Evolutionary conservation across 371 early-diverging fungal genomes (phyloP), one percentile per base, ranked within the genome.

Genomic region (Coemansia sp.): DNA sequence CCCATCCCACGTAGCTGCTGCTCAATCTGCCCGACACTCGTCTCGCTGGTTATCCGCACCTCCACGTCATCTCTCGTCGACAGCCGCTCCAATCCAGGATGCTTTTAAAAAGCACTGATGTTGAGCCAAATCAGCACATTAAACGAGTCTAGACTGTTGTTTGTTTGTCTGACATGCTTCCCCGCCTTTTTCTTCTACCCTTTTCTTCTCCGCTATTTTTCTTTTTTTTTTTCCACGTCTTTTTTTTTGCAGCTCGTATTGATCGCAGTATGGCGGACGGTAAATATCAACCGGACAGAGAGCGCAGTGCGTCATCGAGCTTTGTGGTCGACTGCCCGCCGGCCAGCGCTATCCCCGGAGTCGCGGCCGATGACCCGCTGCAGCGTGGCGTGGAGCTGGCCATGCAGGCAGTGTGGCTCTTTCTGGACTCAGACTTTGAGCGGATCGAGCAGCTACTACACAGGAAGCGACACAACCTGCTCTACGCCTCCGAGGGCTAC

Each of bases 401-500:
- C 13, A 76, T 81, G 59, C 56, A 60, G 26, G 88, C 87, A 0
- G 76, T 90, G 30, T 84, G 86, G 54, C 65, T 83, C 57, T 90
- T 90, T 54, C 55, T 88, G 30, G 81, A 88, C 67, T 88, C 90
- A 0, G 81, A 81, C 57, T 83, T 90, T 59, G 78, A 69, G 26
- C 83, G 84, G 42, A 83, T 89, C 20, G 91, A 90, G 60, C 75
- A 59, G 6, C 66, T 86, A 5, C 71, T 90, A 49, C 62, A 76
- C 26, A 77, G 70, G 6, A 68, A 70, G 53, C 76, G 74, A 31
- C 79, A 83, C 52, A 70, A 57, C n/a, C 76, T 84, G 14, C 78
- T 91, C 75, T 89, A 88, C 50, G 80, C 82, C 60, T 82, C 88
- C 32, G 83, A 86, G 40, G 92, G 91, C 5, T 84, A 84, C 39